These are phyloP conservation scores for Myrica gale DNA, from an alignment of 306 rosid species.

Conservation along the genomic window DNA sequence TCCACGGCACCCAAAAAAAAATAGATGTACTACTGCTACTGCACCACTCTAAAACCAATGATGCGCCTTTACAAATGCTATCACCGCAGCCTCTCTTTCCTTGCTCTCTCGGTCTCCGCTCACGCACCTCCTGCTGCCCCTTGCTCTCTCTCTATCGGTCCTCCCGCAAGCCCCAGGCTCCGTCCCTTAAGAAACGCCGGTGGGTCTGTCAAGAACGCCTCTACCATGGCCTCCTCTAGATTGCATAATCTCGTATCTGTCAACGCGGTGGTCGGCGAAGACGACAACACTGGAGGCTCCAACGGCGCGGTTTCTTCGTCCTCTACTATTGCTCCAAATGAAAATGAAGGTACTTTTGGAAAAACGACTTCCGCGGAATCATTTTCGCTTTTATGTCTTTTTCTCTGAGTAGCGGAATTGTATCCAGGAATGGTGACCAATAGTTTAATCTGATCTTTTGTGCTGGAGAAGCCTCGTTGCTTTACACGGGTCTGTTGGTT, in stretches of 20 bases:
- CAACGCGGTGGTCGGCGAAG: constrained; percentile 44
- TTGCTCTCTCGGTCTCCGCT: constrained; percentile 28
- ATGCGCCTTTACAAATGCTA: constrained; percentile 57
- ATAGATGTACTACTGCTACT: not conserved
- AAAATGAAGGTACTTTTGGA: constrained; percentile 59
- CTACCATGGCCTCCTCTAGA: constrained; percentile 53
- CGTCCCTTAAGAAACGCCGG: constrained; percentile 25
- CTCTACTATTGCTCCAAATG: constrained; percentile 28
- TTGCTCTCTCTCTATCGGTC: constrained; percentile 40
- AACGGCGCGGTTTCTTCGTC: constrained; percentile 49
- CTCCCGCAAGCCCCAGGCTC: constrained; percentile 25
- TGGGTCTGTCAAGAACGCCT: constrained; percentile 12
- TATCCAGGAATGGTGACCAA: not conserved
- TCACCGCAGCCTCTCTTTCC: constrained; percentile 54
- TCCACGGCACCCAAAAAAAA: not conserved
- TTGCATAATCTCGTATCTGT: constrained; percentile 49
- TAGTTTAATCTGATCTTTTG: not conserved
- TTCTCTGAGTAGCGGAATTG: not conserved
- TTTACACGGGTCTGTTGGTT: not conserved
- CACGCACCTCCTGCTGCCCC: constrained; percentile 32
- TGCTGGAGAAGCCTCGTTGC: not conserved
- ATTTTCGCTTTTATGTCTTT: not conserved
- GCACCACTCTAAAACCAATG: constrained; percentile 11
- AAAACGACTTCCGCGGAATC: not conserved
- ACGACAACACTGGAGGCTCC: constrained; percentile 44